phyloP scores from a whole-genome alignment of 331 rosid genomes.

The Erythrophleum ivorense region DNA sequence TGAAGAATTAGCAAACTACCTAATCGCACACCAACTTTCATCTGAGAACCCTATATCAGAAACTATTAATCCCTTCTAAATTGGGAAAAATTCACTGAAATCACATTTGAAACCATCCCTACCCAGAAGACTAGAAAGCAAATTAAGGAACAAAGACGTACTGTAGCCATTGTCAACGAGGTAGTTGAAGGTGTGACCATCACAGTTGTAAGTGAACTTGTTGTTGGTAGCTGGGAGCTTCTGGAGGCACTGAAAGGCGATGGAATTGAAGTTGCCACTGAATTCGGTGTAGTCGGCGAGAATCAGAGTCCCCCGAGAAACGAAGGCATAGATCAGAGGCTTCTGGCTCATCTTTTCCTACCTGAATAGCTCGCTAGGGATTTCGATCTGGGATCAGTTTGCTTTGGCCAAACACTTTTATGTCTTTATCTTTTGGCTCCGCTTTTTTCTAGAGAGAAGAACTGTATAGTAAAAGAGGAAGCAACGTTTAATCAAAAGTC shows the following conservation, averaged over 20 bases:
- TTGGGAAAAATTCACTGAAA: neutral
- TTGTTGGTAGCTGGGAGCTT: conserved; percentile 92
- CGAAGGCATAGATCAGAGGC: conserved; percentile 91
- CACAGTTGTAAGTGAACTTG: conserved; percentile 95
- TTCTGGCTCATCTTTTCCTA: conserved; percentile 50
- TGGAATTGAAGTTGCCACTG: conserved; percentile 94
- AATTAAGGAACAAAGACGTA: conserved; percentile 36
- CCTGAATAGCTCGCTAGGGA: neutral
- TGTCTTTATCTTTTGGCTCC: conserved; percentile 5
- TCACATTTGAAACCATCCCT: neutral
- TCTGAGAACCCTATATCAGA: neutral
- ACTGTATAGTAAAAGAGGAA: neutral
- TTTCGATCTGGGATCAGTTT: conserved; percentile 2
- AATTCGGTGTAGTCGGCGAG: conserved; percentile 94
- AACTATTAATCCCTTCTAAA: neutral
- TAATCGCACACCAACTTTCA: neutral
- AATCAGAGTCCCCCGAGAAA: conserved; percentile 85
- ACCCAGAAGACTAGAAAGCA: neutral
- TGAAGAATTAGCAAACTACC: neutral
- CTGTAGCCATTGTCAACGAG: conserved; percentile 92
- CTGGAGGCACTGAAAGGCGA: conserved; percentile 98
- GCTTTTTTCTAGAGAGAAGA: conserved; percentile 2
- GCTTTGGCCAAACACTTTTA: conserved; percentile 3
- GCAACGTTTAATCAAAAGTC: too few relatives aligned
- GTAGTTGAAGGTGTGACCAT: conserved; percentile 87